phyloP scores from a whole-genome alignment of 805 yeast genomes.

The baker's yeast (Saccharomyces cerevisiae) region DNA sequence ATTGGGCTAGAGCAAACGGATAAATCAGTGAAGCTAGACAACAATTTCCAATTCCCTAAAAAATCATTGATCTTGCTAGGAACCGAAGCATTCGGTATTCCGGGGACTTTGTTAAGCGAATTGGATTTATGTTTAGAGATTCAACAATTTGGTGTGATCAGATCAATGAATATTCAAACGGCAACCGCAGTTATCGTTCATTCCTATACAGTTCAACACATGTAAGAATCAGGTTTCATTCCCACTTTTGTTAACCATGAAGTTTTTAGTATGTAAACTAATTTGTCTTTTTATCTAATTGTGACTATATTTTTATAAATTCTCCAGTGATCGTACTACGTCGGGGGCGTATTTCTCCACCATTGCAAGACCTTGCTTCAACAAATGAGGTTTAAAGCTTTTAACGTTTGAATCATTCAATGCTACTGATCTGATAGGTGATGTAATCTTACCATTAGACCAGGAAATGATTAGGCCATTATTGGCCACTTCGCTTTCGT shows the following conservation, averaged over 20 bases:
- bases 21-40: conserved; percentile 63
- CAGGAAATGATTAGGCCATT: conserved; percentile 72
- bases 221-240: conserved; percentile 9
- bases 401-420: conserved; percentile 43
- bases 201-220: conserved; percentile 55
- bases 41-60: conserved; percentile 61
- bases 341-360: conserved; percentile 53
- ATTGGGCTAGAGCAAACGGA: conserved; percentile 93
- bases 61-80: conserved; percentile 77
- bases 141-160: conserved; percentile 81
- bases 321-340: conserved; percentile 52
- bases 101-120: conserved; percentile 74
- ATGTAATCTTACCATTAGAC: conserved; percentile 54
- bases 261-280: background rate
- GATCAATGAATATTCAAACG: conserved; percentile 95
- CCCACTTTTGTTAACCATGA: background rate
- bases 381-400: conserved; percentile 43
- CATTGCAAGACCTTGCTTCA: conserved; percentile 48
- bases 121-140: conserved; percentile 84
- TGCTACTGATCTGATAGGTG: conserved; percentile 68
- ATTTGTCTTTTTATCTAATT: background rate
- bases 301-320: conserved; percentile 11
- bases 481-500: conserved; percentile 82
- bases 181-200: conserved; percentile 93
- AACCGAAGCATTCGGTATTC: conserved; percentile 84